Percentiles rank a stretch among this genome's conserved stretches.
Conservation (phyloP, 2,329 filamentous ascomycete species). For the Chrysoporthe deuterocubensis region DNA sequence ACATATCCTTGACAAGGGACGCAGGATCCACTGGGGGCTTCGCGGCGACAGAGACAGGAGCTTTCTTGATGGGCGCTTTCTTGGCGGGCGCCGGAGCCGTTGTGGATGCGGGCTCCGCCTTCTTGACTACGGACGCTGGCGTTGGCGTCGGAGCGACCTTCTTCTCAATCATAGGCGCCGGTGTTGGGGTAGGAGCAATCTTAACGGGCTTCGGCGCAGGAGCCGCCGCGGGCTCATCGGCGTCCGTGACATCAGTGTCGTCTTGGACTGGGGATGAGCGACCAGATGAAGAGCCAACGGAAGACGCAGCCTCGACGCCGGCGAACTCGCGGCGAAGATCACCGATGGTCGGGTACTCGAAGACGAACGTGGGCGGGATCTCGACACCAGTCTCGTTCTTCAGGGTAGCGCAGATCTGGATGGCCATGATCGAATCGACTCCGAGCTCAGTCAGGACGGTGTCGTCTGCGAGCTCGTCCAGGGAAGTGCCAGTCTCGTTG, state of each 20-base stretch:
- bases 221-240: slow-evolving; percentile 10
- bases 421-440: slow-evolving; percentile 36
- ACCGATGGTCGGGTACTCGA: slow-evolving; percentile 30
- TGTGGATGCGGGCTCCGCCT: slow-evolving; percentile 1
- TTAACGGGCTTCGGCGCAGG: neutral
- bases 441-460: slow-evolving; percentile 33
- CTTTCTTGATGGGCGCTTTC: slow-evolving; percentile 8
- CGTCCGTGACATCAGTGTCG: slow-evolving; percentile 17
- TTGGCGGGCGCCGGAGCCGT: slow-evolving; percentile 4
- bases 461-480: slow-evolving; percentile 31
- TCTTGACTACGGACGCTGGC: neutral
- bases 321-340: slow-evolving; percentile 31
- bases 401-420: slow-evolving; percentile 33
- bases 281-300: slow-evolving; percentile 5
- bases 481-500: slow-evolving; percentile 32
- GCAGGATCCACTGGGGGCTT: slow-evolving; percentile 10
- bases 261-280: slow-evolving; percentile 14
- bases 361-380: slow-evolving; percentile 31
- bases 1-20: slow-evolving; percentile 25
- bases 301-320: neutral
- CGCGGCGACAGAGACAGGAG: slow-evolving; percentile 5
- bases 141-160: slow-evolving; percentile 5
- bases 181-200: neutral
- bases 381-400: slow-evolving; percentile 31
- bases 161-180: neutral